Percentiles rank a stretch among this genome's conserved stretches.
phyloP scores from a whole-genome alignment of 805 yeast genomes.

The Starmerella tilneyi region DNA sequence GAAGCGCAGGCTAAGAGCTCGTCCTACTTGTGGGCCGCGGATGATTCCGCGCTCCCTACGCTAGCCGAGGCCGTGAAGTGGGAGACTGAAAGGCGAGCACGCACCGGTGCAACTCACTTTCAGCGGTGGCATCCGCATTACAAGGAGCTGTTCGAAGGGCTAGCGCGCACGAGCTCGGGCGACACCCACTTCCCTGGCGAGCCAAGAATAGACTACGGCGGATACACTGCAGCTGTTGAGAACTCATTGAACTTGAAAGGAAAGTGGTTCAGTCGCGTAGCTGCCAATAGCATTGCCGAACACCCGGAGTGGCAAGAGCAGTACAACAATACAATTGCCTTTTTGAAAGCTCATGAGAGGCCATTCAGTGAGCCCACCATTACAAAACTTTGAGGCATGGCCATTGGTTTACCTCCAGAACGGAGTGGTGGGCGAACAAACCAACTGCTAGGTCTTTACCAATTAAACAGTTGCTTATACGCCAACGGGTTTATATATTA shows the following conservation, averaged over 20 bases:
- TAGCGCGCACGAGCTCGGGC: constrained; percentile 7
- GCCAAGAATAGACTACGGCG: not conserved
- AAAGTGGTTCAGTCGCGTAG: not conserved
- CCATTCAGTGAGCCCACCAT: not conserved
- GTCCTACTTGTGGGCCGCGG: constrained; percentile 15
- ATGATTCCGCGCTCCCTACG: constrained; percentile 6
- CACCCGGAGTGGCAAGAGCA: constrained; percentile 4
- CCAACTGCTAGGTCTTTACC: no score
- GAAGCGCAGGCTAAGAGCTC: constrained; percentile 19
- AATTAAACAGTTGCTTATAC: no score
- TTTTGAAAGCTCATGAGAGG: constrained; percentile 3
- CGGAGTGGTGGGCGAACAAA: no score
- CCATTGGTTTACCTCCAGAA: no score
- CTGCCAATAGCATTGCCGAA: not conserved
- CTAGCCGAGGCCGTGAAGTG: constrained; percentile 11
- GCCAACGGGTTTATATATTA: no score
- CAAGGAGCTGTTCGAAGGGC: constrained; percentile 15
- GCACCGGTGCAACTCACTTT: constrained; percentile 8
- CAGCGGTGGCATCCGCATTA: constrained; percentile 19
- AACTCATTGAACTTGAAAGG: constrained; percentile 1
- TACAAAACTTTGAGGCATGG: no score
- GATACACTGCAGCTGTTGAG: not conserved
- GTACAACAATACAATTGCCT: not conserved
- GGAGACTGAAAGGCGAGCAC: constrained; percentile 12
- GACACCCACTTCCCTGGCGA: constrained; percentile 2